phyloP scores from a whole-genome alignment of 1,284 basidiomycete genomes.

The Tilletia indica region DNA sequence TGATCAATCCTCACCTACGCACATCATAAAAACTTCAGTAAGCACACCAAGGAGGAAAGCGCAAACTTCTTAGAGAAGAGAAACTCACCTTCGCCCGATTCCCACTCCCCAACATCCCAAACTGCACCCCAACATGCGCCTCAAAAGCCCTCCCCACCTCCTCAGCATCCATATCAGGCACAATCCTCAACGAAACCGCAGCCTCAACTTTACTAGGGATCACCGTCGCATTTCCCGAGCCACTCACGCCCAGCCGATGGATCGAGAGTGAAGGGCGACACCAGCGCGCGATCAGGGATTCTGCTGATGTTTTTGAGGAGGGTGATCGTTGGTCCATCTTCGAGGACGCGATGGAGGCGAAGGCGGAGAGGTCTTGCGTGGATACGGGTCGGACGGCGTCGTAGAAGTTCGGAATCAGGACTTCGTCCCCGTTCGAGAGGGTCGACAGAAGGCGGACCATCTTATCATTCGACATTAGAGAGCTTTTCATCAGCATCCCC shows the following conservation, averaged over 20 bases:
- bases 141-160: slow-evolving; percentile 59
- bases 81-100: not conserved
- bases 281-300: slow-evolving; percentile 45
- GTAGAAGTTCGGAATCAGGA: slow-evolving; percentile 84
- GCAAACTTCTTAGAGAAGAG: slow-evolving; percentile 13
- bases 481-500: slow-evolving; percentile 24
- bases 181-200: slow-evolving; percentile 68
- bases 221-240: slow-evolving; percentile 43
- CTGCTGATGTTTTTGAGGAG: not conserved
- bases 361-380: slow-evolving; percentile 53
- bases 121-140: slow-evolving; percentile 66
- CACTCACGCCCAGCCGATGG: slow-evolving; percentile 40
- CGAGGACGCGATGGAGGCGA: slow-evolving; percentile 29
- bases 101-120: slow-evolving; percentile 60
- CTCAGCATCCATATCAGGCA: slow-evolving; percentile 76
- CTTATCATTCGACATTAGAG: slow-evolving; percentile 2
- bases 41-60: too few species aligned
- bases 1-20: slow-evolving; percentile 70
- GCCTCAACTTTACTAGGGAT: slow-evolving; percentile 45
- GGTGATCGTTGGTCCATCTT: slow-evolving; percentile 21
- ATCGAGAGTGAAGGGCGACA: slow-evolving; percentile 44
- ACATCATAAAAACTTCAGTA: slow-evolving; percentile 15
- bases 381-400: slow-evolving; percentile 51
- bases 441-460: slow-evolving; percentile 78
- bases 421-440: slow-evolving; percentile 64